phyloP scores from a whole-genome alignment of 805 yeast genomes.

The Cyberlindnera galapagoensis region DNA sequence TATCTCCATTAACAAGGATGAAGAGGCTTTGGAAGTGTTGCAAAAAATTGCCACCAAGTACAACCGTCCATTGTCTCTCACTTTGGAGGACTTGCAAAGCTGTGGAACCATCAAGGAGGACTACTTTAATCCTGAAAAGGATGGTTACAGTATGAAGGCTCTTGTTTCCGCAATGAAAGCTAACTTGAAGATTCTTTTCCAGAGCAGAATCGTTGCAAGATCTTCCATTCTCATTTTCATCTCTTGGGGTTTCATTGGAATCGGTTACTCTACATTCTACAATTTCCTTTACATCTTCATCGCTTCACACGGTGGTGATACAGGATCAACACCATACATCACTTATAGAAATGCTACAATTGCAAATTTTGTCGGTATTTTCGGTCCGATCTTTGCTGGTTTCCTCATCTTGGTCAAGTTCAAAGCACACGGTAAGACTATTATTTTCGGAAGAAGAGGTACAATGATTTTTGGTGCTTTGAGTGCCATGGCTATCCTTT shows the following conservation, averaged over 20 bases:
- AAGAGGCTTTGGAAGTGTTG: conserved; percentile 37
- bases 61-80: conserved; percentile 32
- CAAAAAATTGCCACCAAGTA: conserved; percentile 41
- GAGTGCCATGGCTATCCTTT: conserved; percentile 49
- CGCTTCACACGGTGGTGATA: conserved; percentile 41
- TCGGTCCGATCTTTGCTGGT: conserved; percentile 47
- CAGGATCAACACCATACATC: conserved; percentile 33
- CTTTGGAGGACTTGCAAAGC: conserved; percentile 38
- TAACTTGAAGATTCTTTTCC: conserved; percentile 40
- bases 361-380: conserved; percentile 37
- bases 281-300: conserved; percentile 47
- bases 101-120: conserved; percentile 36
- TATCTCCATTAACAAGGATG: conserved; percentile 43
- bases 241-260: conserved; percentile 51
- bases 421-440: conserved; percentile 5
- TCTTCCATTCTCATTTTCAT: conserved; percentile 37
- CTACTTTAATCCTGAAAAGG: conserved; percentile 19
- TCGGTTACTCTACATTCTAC: conserved; percentile 46
- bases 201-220: conserved; percentile 31
- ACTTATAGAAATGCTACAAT: conserved; percentile 43
- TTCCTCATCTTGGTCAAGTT: conserved; percentile 18
- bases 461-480: conserved; percentile 46
- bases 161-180: conserved; percentile 20
- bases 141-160: conserved; percentile 15
- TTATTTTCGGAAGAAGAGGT: conserved; percentile 47